Percentiles rank a stretch among this genome's conserved stretches.
These are phyloP conservation scores for Eruca vesicaria DNA, from an alignment of 441 rosid genomes.

Conservation along the genomic window DNA sequence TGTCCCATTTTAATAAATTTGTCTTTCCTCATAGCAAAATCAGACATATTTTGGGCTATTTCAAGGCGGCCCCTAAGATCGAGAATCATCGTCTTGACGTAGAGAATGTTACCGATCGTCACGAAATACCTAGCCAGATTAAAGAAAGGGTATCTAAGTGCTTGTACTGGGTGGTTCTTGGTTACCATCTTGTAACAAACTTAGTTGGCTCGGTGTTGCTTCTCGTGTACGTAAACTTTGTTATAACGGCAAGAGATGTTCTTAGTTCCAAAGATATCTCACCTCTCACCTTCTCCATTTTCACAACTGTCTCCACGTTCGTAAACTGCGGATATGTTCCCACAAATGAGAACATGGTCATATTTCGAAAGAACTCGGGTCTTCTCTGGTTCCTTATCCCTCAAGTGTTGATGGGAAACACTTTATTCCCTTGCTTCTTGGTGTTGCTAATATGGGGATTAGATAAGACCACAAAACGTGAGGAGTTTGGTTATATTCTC, in stretches of 20 bases:
- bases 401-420: constrained; percentile 53
- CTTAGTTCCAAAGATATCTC: constrained; percentile 38
- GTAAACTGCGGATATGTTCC: constrained; percentile 58
- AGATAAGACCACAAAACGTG: constrained; percentile 33
- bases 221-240: constrained; percentile 29
- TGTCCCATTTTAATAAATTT: constrained; percentile 14
- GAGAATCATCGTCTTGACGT: neutral
- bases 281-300: constrained; percentile 43
- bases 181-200: constrained; percentile 38
- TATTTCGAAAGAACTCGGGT: constrained; percentile 52
- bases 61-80: neutral
- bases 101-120: neutral
- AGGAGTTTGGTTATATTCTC: constrained; percentile 39
- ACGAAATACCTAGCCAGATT: neutral
- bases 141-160: constrained; percentile 28
- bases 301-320: constrained; percentile 50
- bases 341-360: constrained; percentile 65
- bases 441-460: constrained; percentile 43
- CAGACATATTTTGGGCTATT: neutral
- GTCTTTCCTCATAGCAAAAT: neutral
- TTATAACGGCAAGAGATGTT: constrained; percentile 38
- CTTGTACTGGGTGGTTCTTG: constrained; percentile 39
- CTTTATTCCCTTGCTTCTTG: constrained; percentile 49
- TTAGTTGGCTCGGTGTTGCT: constrained; percentile 35
- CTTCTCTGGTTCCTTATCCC: constrained; percentile 55